Base-by-base conservation (phyloP, 305 asterid genomes). In the Fraxinus floribunda region DNA sequence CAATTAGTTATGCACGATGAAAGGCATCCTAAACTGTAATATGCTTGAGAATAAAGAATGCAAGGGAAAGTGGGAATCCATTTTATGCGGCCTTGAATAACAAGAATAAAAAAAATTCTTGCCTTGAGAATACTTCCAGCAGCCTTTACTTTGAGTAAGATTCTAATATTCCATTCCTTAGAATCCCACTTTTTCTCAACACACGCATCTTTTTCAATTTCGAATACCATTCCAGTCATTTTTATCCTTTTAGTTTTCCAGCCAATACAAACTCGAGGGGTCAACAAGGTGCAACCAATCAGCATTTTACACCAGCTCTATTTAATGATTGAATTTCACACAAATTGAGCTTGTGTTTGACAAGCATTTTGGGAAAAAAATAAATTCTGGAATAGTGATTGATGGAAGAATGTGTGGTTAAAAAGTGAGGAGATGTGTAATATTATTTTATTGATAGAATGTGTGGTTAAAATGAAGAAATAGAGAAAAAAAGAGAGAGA, bases 171-270 rank as follows among this genome's bases (percentile, higher is more conserved):
- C 89, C 81, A 87, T 90, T 87, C 94, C 88, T 74, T 75, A 74
- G 91, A 88, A 91, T 89, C 90, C 75, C 80, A 60, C 88, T 87
- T 93, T 87, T 81, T 79, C 80, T 85, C 75, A 70, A 80, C 81
- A 29, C 78, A 64, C n/a, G 15, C 83, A 80, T 86, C 88, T 24
- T 64, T 70, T 70, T 32, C 41, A 11, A 32, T 70, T 70, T 70
- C 76, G 93, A 94, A 92, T 94, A 87, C 60, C 89, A 92, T 93
- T 90, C 91, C 29, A 86, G 87, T 89, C 89, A 83, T 88, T 89
- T 91, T 87, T 64, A 24, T 84, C 89, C 30, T 83, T 81, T 76
- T 22, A 64, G 5, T 66, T 72, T 74, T 46, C 75, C 80, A 39
- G 78, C 86, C 80, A 80, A 82, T 86, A 77, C 78, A 68, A 82